Conservation (phyloP, 495 filamentous ascomycete genomes). For the Darksidea phi region DNA sequence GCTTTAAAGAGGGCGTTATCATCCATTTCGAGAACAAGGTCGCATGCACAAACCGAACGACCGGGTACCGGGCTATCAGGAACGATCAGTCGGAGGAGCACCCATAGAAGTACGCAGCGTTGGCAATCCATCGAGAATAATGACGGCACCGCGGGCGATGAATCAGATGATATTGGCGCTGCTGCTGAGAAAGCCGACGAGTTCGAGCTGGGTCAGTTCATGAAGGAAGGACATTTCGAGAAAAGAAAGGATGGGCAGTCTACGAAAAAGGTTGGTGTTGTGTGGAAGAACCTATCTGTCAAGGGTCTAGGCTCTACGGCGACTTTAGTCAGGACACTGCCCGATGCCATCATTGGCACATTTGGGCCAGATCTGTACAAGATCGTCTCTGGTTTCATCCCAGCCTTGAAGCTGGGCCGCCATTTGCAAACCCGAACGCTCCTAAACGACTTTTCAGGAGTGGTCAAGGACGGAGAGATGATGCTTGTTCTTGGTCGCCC, state of each 20-base stretch:
- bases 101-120: not conserved
- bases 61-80: not conserved
- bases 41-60: constrained; percentile 28
- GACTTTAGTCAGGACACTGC: constrained; percentile 70
- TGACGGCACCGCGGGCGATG: not conserved
- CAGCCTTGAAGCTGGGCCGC: constrained; percentile 57
- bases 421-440: constrained; percentile 57
- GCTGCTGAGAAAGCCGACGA: constrained; percentile 52
- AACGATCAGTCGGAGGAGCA: constrained; percentile 24
- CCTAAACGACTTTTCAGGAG: constrained; percentile 75
- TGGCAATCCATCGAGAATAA: not conserved
- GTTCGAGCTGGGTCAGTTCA: constrained; percentile 71
- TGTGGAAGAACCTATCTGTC: constrained; percentile 77
- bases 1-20: constrained; percentile 65
- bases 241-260: constrained; percentile 69
- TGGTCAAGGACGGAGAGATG: constrained; percentile 77
- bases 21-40: constrained; percentile 56
- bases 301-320: constrained; percentile 67
- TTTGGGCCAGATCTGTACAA: constrained; percentile 81
- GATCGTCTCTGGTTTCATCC: constrained; percentile 63
- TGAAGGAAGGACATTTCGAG: constrained; percentile 78
- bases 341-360: constrained; percentile 74
- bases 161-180: constrained; percentile 25
- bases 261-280: constrained; percentile 79
- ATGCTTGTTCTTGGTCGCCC: constrained; percentile 81